phyloP scores from a whole-genome alignment of 805 yeast genomes.

The Lipomyces japonicus region DNA sequence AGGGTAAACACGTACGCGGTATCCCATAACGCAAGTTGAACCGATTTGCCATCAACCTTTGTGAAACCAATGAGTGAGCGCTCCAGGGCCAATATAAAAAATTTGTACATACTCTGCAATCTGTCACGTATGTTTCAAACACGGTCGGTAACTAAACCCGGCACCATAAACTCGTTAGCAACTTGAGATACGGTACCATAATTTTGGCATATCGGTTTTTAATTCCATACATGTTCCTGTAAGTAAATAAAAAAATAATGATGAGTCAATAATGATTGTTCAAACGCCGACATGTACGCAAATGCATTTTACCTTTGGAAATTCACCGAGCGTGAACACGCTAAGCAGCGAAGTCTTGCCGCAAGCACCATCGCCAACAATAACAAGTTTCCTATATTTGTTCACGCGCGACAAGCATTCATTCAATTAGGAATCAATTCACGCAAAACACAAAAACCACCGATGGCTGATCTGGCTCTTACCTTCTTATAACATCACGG shows the following conservation, averaged over 20 bases:
- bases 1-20: conserved; percentile 60
- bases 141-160: conserved; percentile 92
- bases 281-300: not conserved
- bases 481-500: conserved; percentile 26
- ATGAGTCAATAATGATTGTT: not conserved
- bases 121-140: conserved; percentile 90
- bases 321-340: conserved; percentile 88
- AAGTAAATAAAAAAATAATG: no score
- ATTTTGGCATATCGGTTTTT: not conserved
- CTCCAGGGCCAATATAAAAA: not conserved
- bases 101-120: conserved; percentile 55
- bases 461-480: not conserved
- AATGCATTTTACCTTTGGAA: conserved; percentile 60
- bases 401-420: not conserved
- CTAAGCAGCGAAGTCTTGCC: conserved; percentile 89
- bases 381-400: conserved; percentile 66
- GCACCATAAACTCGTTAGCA: no score
- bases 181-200: no score
- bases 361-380: conserved; percentile 94
- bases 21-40: conserved; percentile 86
- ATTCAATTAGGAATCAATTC: not conserved
- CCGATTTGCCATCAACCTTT: conserved; percentile 77
- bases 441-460: not conserved
- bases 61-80: not conserved
- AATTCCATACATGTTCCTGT: conserved; percentile 29